These are phyloP conservation scores for Euphorbia tirucalli DNA, from an alignment of 345 rosid genomes.

Conservation along the genomic window DNA sequence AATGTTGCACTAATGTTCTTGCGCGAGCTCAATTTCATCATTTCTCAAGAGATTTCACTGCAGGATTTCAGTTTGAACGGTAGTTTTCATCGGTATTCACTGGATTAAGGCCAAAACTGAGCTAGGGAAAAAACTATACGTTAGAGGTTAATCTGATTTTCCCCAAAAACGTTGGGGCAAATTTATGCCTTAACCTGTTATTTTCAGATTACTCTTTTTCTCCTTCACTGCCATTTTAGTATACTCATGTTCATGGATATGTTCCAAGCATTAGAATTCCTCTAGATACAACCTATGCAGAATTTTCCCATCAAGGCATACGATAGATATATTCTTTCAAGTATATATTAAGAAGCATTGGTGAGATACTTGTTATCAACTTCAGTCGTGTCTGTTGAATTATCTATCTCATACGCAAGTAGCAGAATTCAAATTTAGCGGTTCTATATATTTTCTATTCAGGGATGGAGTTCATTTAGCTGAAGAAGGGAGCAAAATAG, in stretches of 20 bases:
- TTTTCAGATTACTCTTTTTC: not conserved
- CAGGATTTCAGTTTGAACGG: no score
- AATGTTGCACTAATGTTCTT: no score
- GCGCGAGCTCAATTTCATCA: no score
- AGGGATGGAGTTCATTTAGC: slow-evolving; percentile 90
- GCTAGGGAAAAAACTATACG: no score
- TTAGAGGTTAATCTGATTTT: no score
- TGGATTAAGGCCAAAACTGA: no score
- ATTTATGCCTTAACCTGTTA: no score
- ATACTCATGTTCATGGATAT: not conserved
- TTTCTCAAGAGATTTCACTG: no score
- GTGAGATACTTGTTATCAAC: not conserved
- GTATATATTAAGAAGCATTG: not conserved
- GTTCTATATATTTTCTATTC: not conserved
- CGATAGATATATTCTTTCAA: not conserved
- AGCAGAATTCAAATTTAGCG: not conserved
- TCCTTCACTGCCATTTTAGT: not conserved
- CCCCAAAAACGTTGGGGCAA: no score
- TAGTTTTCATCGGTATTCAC: no score
- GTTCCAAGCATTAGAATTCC: not conserved
- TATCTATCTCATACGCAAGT: no score
- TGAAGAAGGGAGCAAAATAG: slow-evolving; percentile 84
- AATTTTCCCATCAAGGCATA: not conserved
- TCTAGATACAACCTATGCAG: not conserved
- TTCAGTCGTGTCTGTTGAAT: no score